Evolutionary conservation across 2,329 filamentous ascomycete genomes (phyloP), one percentile per base, ranked within the genome.

Genomic region (Grosmannia huntii): DNA sequence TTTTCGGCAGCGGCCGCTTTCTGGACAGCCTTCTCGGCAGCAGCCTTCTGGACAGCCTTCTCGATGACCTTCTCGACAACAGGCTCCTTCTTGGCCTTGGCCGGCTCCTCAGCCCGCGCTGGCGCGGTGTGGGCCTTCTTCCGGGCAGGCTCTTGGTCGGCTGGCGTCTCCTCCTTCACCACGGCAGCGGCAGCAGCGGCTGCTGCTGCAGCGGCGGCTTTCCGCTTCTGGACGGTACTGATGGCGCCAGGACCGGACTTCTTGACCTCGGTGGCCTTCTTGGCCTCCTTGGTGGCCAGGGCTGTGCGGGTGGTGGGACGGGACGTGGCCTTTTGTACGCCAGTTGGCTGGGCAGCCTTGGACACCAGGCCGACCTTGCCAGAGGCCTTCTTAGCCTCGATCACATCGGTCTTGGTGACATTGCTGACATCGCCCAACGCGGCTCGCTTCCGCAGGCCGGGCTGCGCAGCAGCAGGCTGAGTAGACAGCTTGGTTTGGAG

Each of bases 361-460:
- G 90, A 89, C 48, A 89, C 81, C 31, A 91, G 76, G 58, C 84
- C 84, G 59, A 74, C 74, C 74, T 90, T 87, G 68, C 76, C 77
- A 48, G 76, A 70, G 52, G 77, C 74, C 78, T 95, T 96, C 79
- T 95, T 95, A 64, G 79, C 82, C 58, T 89, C 87, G 62, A 78
- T 75, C 6, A 73, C 77, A 57, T 89, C 87, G 53, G 80, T 80
- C 72, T 96, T 97, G 66, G 84, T 84, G 63, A 95, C 87, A 75
- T 99, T 99, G 81, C 90, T 97, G 65, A 96, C 87, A 76, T 99
- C 94, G 60, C 89, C 90, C 44, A 99, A 81, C 54, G 89, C 91
- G 66, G 87, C 82, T 68, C 94, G 89, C 76, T 88, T 94, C 68
- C 87, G 81, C 59, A 72, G 71, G 53, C 66, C 68, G 1, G 57